Conservation (phyloP, 441 rosid species). For the Brassica hybrid region DNA sequence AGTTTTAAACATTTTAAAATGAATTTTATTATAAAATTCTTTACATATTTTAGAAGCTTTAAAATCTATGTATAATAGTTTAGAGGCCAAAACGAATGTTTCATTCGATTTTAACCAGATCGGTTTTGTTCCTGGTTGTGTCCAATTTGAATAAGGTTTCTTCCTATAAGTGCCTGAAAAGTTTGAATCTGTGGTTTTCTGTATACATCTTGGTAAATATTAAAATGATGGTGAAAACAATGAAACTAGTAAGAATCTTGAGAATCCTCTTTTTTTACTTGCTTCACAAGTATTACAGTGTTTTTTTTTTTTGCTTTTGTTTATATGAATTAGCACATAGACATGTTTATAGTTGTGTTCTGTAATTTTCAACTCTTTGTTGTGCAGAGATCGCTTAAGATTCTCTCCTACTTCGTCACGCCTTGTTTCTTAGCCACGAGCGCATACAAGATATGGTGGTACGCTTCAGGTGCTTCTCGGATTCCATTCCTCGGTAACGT, state of each 20-base stretch:
- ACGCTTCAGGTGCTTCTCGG: background rate
- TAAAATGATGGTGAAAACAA: background rate
- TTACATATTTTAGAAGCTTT: background rate
- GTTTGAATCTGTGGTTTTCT: background rate
- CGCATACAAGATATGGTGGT: constrained; percentile 6
- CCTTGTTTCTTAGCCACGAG: constrained; percentile 65
- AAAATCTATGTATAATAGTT: background rate
- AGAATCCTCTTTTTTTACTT: constrained; percentile 11
- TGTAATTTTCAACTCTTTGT: background rate
- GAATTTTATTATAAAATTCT: too few species aligned
- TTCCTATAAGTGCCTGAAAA: background rate
- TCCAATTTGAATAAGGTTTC: background rate
- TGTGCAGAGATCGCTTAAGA: constrained; percentile 80
- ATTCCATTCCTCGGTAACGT: constrained; percentile 9
- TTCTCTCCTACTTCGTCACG: constrained; percentile 67
- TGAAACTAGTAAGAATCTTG: background rate
- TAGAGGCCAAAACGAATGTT: background rate
- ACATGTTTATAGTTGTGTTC: background rate
- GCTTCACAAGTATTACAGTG: constrained; percentile 31
- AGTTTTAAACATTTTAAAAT: background rate
- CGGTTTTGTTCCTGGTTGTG: background rate
- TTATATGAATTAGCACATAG: background rate
- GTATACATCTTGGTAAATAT: background rate
- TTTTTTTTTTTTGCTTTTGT: background rate
- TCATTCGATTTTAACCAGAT: background rate